phyloP scores from a whole-genome alignment of 2,329 filamentous ascomycete genomes.

The Bipolaris cookei region DNA sequence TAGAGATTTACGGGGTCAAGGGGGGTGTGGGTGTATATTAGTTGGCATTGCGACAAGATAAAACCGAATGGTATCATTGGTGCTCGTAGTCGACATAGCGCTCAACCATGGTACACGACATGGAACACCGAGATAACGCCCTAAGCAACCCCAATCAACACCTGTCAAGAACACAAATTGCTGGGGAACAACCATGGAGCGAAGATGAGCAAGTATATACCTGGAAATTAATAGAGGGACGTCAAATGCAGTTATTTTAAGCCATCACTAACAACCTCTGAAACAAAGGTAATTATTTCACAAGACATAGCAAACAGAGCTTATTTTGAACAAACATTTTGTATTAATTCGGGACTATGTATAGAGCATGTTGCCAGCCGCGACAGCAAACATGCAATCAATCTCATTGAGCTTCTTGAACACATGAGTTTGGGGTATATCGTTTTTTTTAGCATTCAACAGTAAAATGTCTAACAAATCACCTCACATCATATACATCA shows the following conservation, averaged over 20 bases:
- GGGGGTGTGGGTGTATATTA: neutral
- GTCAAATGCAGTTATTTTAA: too few species aligned
- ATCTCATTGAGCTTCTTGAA: conserved; percentile 1
- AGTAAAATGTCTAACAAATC: neutral
- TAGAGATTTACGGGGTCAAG: neutral
- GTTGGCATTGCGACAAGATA: neutral
- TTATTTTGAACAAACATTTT: conserved; percentile 1
- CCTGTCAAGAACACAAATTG: neutral
- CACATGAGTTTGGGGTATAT: conserved; percentile 10
- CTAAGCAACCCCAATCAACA: neutral
- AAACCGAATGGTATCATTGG: neutral
- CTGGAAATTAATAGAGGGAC: too few species aligned
- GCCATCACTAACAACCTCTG: neutral
- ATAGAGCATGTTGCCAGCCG: neutral
- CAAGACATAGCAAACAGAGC: neutral
- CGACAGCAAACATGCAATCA: neutral
- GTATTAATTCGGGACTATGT: conserved; percentile 8
- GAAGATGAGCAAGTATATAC: too few species aligned
- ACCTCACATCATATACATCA: neutral
- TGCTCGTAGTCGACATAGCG: neutral
- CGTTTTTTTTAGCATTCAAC: conserved; percentile 2
- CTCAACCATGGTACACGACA: neutral
- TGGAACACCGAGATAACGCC: neutral
- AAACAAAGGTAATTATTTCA: neutral
- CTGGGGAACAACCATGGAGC: neutral